These are phyloP conservation scores for Kodamaea fukazawae DNA, from an alignment of 805 yeast genomes.

Conservation along the genomic window DNA sequence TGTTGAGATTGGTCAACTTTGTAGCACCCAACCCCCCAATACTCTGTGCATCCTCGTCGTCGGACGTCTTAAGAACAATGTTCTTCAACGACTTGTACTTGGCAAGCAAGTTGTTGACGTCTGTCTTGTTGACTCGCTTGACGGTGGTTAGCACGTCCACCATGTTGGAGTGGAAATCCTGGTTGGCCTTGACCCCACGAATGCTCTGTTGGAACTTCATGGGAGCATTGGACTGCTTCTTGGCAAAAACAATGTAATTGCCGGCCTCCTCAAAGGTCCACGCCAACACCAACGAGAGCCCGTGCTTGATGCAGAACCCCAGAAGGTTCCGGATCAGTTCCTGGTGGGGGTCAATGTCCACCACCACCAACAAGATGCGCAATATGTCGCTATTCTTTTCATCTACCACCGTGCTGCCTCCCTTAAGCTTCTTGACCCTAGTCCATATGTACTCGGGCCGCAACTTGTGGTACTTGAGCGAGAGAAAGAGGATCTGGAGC, in stretches of 20 bases:
- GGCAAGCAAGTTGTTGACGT: slow-evolving; percentile 49
- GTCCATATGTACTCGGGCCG: slow-evolving; percentile 73
- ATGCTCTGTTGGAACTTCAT: slow-evolving; percentile 28
- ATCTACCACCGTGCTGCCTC: slow-evolving; percentile 25
- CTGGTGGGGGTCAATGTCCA: slow-evolving; percentile 60
- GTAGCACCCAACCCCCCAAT: slow-evolving; percentile 51
- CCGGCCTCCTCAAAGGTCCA: slow-evolving; percentile 53
- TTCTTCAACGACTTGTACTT: slow-evolving; percentile 45
- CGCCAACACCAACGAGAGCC: slow-evolving; percentile 47
- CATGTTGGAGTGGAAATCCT: slow-evolving; percentile 44
- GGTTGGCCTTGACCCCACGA: slow-evolving; percentile 39
- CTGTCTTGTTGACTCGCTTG: slow-evolving; percentile 51
- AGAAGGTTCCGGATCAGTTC: slow-evolving; percentile 47
- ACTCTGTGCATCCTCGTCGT: slow-evolving; percentile 18
- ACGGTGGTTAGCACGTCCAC: slow-evolving; percentile 46
- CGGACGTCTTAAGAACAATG: slow-evolving; percentile 33
- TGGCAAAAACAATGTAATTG: slow-evolving; percentile 38
- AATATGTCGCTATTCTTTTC: slow-evolving; percentile 39
- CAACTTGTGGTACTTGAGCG: slow-evolving; percentile 69
- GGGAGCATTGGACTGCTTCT: slow-evolving; percentile 36
- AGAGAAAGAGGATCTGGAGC: slow-evolving; percentile 58
- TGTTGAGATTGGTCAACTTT: slow-evolving; percentile 40
- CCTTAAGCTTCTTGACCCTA: slow-evolving; percentile 44
- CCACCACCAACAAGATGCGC: slow-evolving; percentile 58
- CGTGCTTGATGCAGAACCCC: slow-evolving; percentile 49